Evolutionary conservation across 805 yeast species (phyloP).

Genomic region (Pichia heedii): DNA sequence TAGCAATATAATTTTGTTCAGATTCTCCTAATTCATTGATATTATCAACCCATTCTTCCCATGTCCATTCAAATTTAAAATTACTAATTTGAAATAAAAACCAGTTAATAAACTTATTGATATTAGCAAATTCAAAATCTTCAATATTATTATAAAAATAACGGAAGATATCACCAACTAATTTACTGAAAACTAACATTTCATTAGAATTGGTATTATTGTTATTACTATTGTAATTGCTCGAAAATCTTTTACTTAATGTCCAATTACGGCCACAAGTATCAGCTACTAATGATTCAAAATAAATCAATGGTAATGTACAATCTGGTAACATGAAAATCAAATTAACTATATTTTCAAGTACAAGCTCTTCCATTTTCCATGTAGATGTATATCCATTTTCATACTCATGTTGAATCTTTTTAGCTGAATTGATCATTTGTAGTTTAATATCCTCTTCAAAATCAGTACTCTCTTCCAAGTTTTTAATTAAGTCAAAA

Average conservation of each 20-base stretch:
- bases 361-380: conserved; percentile 85
- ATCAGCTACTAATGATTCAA: conserved; percentile 75
- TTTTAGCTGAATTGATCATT: conserved; percentile 27
- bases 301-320: conserved; percentile 62
- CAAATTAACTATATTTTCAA: conserved; percentile 72
- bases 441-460: conserved; percentile 19
- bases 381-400: conserved; percentile 50
- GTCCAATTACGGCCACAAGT: conserved; percentile 76
- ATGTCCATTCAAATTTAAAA: conserved; percentile 93
- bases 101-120: conserved; percentile 76
- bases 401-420: conserved; percentile 32
- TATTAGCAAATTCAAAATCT: conserved; percentile 65
- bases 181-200: conserved; percentile 70
- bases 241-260: conserved; percentile 19
- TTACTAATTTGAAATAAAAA: conserved; percentile 87
- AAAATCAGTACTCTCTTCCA: conserved; percentile 21
- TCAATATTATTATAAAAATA: conserved; percentile 64
- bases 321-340: conserved; percentile 67
- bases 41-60: conserved; percentile 79
- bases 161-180: conserved; percentile 85
- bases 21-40: conserved; percentile 40
- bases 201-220: conserved; percentile 14
- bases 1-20: conserved; percentile 56
- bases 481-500: conserved; percentile 23
- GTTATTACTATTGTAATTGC: background rate